These are phyloP conservation scores for Amoeboaphelidium protococcarum DNA, from an alignment of 371 early-diverging fungal species.

Conservation along the genomic window DNA sequence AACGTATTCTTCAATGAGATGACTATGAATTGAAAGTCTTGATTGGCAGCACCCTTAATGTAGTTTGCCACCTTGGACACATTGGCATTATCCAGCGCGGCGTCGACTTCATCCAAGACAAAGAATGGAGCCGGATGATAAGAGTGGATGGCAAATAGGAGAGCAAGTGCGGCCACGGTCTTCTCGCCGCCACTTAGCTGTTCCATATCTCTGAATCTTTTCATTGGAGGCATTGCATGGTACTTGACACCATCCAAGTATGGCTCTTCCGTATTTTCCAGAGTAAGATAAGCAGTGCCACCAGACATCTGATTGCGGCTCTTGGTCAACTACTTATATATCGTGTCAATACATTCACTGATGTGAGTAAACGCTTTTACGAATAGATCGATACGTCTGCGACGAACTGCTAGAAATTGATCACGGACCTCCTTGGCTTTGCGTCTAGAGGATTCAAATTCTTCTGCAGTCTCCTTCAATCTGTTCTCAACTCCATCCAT, in stretches of 20 bases:
- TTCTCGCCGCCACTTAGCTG: slow-evolving; percentile 98
- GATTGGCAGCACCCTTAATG: slow-evolving; percentile 25
- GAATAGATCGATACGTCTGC: slow-evolving; percentile 36
- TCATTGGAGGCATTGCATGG: slow-evolving; percentile 98
- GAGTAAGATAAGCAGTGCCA: slow-evolving; percentile 80
- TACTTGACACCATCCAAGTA: slow-evolving; percentile 79
- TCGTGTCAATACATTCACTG: slow-evolving; percentile 53
- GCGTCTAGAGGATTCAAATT: slow-evolving; percentile 46
- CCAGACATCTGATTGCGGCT: slow-evolving; percentile 50
- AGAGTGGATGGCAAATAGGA: slow-evolving; percentile 89
- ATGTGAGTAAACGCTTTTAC: slow-evolving; percentile 72
- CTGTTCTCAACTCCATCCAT: slow-evolving; percentile 52
- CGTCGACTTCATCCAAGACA: slow-evolving; percentile 98
- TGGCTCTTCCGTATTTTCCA: slow-evolving; percentile 87
- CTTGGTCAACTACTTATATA: slow-evolving; percentile 81
- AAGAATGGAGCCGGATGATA: slow-evolving; percentile 95
- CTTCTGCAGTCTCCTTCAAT: slow-evolving; percentile 40
- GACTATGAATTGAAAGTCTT: slow-evolving; percentile 79
- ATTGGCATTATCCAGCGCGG: slow-evolving; percentile 93
- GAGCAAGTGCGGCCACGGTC: slow-evolving; percentile 87
- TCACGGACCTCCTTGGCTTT: slow-evolving; percentile 28
- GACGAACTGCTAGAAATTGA: not conserved
- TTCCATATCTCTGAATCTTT: slow-evolving; percentile 96
- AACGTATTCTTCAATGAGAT: slow-evolving; percentile 88
- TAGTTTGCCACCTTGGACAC: slow-evolving; percentile 75